Base-by-base conservation (phyloP, 306 rosid species). In the Dalbergia cultrata region DNA sequence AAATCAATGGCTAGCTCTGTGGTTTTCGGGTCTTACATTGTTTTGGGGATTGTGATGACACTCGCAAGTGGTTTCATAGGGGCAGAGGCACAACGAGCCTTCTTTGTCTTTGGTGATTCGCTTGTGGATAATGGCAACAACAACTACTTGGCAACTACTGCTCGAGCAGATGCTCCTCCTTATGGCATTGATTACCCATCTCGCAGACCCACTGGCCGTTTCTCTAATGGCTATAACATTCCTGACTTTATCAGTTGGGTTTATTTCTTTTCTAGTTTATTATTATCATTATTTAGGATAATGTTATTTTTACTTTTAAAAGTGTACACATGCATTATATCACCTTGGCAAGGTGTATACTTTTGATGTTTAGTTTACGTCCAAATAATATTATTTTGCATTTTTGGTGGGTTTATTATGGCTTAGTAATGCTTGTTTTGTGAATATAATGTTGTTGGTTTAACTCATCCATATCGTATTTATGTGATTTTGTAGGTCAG, bases 21-120 rank as follows among this genome's bases (percentile, higher is more conserved):
- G 34, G 8, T 59, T 67, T 47, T 78, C 35, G 75, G 67, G 19
- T 79, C 64, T 18, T 85, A 45, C 71, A 62, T 76, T 44, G 41
- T 74, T 14, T 7, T 88, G 13, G 86, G 77, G 3, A 13, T 80
- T 39, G 57, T 81, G 0, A 16, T 76, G 35, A 63, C 68, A 76
- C 54, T 77, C 13, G 75, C 74, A 8, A 56, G 80, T 41, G 22
- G 75, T 13, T 77, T 83, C 9, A 67, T 0, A 13, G 85, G 75
- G 39, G 87, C 85, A 14, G 94, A 86, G 58, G 97, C 86, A 16
- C 88, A 86, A 3, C 86, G 96, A 18, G 91, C 97, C 3, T 93
- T 93, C 88, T 86, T 91, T 35, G 97, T 93, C 56, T 93, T 93
- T 33, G 97, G 97, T 16, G 97, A 93, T 61, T 93, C 97, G 0